These are phyloP conservation scores for Gynostemma pentaphyllum DNA, from an alignment of 306 rosid genomes.

Conservation along the genomic window DNA sequence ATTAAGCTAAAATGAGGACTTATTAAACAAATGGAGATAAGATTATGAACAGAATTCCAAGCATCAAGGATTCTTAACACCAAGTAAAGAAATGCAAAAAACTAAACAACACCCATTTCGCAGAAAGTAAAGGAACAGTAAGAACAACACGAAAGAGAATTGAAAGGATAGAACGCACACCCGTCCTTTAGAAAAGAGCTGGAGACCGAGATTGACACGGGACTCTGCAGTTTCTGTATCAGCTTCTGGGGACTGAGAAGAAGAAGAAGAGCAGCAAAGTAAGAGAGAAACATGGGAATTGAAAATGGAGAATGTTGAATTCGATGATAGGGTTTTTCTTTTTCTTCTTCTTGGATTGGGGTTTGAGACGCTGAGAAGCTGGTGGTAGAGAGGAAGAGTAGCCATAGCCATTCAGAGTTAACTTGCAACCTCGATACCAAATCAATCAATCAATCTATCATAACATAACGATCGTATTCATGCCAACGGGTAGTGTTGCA, in stretches of 20 bases:
- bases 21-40: background rate
- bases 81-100: background rate
- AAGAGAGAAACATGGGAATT: slow-evolving; percentile 20
- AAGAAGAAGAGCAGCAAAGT: slow-evolving; percentile 45
- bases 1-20: background rate
- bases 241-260: slow-evolving; percentile 63
- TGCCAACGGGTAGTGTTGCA: no score
- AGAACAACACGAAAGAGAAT: background rate
- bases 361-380: slow-evolving; percentile 36
- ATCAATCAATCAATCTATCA: background rate
- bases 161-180: slow-evolving; percentile 18
- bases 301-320: slow-evolving; percentile 13
- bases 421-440: background rate
- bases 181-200: slow-evolving; percentile 89
- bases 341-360: slow-evolving; percentile 17
- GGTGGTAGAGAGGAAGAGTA: slow-evolving; percentile 39
- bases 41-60: no score
- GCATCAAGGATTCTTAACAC: no score
- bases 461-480: no score
- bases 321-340: slow-evolving; percentile 24
- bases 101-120: background rate
- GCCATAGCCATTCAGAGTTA: slow-evolving; percentile 43
- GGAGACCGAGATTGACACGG: slow-evolving; percentile 77
- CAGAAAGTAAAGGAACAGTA: background rate
- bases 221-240: slow-evolving; percentile 59